phyloP scores from a whole-genome alignment of 2,329 filamentous ascomycete species.

The Curvularia eragrostidis region DNA sequence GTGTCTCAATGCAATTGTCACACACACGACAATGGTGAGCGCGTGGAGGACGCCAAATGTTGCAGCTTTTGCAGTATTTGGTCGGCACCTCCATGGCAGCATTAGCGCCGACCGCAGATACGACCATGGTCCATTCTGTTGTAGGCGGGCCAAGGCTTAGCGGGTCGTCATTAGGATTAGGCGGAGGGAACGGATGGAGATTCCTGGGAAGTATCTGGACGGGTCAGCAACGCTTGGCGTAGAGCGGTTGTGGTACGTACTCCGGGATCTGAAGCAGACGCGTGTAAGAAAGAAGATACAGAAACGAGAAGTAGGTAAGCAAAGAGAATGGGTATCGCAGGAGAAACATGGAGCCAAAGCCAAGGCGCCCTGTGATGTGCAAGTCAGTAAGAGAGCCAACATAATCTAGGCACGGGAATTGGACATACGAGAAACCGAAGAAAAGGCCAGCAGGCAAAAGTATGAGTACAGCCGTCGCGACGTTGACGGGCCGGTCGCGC shows the following conservation, averaged over 20 bases:
- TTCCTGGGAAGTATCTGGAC: constrained; percentile 87
- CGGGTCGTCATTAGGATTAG: constrained; percentile 78
- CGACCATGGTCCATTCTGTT: constrained; percentile 93
- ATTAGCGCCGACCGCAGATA: constrained; percentile 74
- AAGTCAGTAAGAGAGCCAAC: constrained; percentile 24
- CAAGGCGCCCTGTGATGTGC: constrained; percentile 67
- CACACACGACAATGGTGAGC: constrained; percentile 96
- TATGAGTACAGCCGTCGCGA: constrained; percentile 83
- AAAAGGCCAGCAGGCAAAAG: constrained; percentile 81
- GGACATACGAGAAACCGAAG: constrained; percentile 75
- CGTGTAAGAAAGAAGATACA: constrained; percentile 92
- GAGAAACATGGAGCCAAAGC: constrained; percentile 85
- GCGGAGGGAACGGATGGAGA: constrained; percentile 83
- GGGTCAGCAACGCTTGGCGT: constrained; percentile 24
- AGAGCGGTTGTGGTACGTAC: constrained; percentile 63
- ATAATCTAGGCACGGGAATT: neutral
- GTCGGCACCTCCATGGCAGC: constrained; percentile 97
- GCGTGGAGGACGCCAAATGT: constrained; percentile 94
- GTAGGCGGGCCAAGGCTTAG: constrained; percentile 81
- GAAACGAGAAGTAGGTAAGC: constrained; percentile 91
- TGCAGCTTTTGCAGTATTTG: constrained; percentile 97
- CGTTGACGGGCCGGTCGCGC: constrained; percentile 83
- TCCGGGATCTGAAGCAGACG: constrained; percentile 89
- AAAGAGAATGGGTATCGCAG: constrained; percentile 86
- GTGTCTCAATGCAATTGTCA: constrained; percentile 96